Percentiles rank a stretch among this genome's conserved stretches.
phyloP scores from a whole-genome alignment of 2,329 filamentous ascomycete genomes.

The Penicillium sp. region DNA sequence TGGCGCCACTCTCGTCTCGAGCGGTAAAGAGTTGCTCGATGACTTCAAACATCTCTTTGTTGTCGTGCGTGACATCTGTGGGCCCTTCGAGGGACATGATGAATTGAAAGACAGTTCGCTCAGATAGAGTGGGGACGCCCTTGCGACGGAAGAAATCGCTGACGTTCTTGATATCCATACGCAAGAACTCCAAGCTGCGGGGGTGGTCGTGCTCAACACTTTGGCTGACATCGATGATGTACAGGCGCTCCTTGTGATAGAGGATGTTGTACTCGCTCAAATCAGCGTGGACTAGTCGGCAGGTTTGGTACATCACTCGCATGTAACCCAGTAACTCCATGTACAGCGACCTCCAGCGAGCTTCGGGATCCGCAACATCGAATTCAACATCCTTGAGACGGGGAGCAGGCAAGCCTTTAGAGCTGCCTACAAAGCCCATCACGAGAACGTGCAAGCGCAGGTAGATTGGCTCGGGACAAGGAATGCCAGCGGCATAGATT shows the following conservation, averaged over 20 bases:
- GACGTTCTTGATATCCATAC: slow-evolving; percentile 98
- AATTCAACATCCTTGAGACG: slow-evolving; percentile 83
- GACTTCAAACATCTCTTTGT: slow-evolving; percentile 57
- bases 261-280: slow-evolving; percentile 97
- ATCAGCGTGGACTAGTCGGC: slow-evolving; percentile 90
- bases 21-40: slow-evolving; percentile 67
- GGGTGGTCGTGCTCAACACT: slow-evolving; percentile 97
- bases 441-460: slow-evolving; percentile 92
- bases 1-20: slow-evolving; percentile 51
- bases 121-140: slow-evolving; percentile 74
- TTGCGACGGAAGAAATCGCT: slow-evolving; percentile 87
- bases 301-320: slow-evolving; percentile 89
- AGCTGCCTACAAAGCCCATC: slow-evolving; percentile 89
- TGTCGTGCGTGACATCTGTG: slow-evolving; percentile 30
- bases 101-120: slow-evolving; percentile 80
- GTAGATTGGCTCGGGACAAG: slow-evolving; percentile 83
- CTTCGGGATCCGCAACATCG: slow-evolving; percentile 62
- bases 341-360: slow-evolving; percentile 76
- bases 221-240: slow-evolving; percentile 96
- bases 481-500: slow-evolving; percentile 78
- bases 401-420: slow-evolving; percentile 82
- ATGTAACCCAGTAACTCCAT: slow-evolving; percentile 81
- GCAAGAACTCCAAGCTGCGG: slow-evolving; percentile 83
- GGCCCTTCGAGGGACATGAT: slow-evolving; percentile 62
- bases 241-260: slow-evolving; percentile 77